Conservation (phyloP, 345 rosid genomes). For the Hevea brasiliensis region DNA sequence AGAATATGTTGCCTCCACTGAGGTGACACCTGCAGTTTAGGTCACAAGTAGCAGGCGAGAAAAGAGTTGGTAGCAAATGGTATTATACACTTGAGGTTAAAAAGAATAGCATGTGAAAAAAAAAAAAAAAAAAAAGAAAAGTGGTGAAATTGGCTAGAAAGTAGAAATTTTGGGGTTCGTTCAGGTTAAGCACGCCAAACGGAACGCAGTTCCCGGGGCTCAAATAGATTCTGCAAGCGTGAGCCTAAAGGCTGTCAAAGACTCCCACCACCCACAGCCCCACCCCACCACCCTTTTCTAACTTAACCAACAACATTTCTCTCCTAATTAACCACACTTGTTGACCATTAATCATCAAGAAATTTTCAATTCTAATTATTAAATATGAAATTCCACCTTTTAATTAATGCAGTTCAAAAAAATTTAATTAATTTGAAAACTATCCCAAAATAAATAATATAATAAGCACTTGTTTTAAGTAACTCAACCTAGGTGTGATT, state of each 20-base stretch:
- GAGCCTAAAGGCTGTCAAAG: constrained; percentile 52
- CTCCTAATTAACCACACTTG: neutral
- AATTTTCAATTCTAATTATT: too few relatives aligned
- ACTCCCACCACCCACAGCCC: constrained; percentile 19
- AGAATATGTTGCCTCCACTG: neutral
- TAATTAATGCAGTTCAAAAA: too few relatives aligned
- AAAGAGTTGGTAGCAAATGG: neutral
- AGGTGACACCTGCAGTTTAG: neutral
- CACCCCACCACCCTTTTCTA: neutral
- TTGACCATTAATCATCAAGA: too few relatives aligned
- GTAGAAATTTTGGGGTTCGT: constrained; percentile 15
- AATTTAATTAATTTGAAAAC: too few relatives aligned
- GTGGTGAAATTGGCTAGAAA: neutral
- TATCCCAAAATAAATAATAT: too few relatives aligned
- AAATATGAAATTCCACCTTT: too few relatives aligned
- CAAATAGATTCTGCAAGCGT: constrained; percentile 44
- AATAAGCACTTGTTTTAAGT: too few relatives aligned
- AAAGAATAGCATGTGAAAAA: too few relatives aligned
- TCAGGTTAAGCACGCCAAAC: constrained; percentile 31
- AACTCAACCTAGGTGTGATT: too few relatives aligned
- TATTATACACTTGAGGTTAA: too few relatives aligned
- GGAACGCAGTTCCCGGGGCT: constrained; percentile 41
- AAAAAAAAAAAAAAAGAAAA: constrained; percentile 1
- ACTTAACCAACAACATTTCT: neutral
- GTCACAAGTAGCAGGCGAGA: neutral